These are phyloP conservation scores for Fusarium nematophilum DNA, from an alignment of 2,329 filamentous ascomycete species.

Conservation along the genomic window DNA sequence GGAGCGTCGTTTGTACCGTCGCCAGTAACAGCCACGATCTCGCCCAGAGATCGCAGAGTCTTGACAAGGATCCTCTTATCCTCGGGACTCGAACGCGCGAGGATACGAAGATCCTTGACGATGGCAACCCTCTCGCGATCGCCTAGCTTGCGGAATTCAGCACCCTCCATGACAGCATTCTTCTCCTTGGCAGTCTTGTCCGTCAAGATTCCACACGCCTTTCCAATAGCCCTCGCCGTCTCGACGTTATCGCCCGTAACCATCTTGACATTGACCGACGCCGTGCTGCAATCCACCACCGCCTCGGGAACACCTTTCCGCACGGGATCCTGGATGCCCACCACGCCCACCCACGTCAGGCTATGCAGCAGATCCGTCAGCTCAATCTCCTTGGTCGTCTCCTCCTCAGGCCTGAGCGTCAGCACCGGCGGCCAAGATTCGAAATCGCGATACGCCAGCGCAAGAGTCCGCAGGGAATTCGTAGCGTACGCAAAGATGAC, in stretches of 20 bases:
- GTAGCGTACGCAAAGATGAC: conserved; percentile 70
- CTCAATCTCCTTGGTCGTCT: conserved; percentile 58
- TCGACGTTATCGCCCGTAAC: conserved; percentile 63
- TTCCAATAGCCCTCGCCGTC: conserved; percentile 58
- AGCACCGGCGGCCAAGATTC: conserved; percentile 75
- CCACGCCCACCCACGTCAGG: conserved; percentile 56
- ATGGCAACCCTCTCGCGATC: conserved; percentile 62
- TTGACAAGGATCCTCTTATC: conserved; percentile 76
- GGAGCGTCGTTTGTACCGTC: conserved; percentile 76
- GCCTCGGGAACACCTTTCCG: conserved; percentile 71
- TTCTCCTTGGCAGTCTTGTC: conserved; percentile 69
- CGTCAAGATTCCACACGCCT: conserved; percentile 55
- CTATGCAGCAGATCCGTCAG: conserved; percentile 63
- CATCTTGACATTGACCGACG: conserved; percentile 75
- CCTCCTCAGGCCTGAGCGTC: conserved; percentile 67
- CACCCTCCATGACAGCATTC: conserved; percentile 60
- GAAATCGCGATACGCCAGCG: conserved; percentile 78
- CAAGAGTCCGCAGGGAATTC: conserved; percentile 78
- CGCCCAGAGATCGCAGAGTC: conserved; percentile 71
- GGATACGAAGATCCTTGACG: conserved; percentile 73
- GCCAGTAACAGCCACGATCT: conserved; percentile 74
- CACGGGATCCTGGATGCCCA: conserved; percentile 77
- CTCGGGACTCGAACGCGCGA: conserved; percentile 76
- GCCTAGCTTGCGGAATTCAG: conserved; percentile 66
- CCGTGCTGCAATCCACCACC: conserved; percentile 70